Evolutionary conservation across 2,329 filamentous ascomycete genomes (phyloP), one percentile per base, ranked within the genome.

Genomic region (Aspergillus versicolor): DNA sequence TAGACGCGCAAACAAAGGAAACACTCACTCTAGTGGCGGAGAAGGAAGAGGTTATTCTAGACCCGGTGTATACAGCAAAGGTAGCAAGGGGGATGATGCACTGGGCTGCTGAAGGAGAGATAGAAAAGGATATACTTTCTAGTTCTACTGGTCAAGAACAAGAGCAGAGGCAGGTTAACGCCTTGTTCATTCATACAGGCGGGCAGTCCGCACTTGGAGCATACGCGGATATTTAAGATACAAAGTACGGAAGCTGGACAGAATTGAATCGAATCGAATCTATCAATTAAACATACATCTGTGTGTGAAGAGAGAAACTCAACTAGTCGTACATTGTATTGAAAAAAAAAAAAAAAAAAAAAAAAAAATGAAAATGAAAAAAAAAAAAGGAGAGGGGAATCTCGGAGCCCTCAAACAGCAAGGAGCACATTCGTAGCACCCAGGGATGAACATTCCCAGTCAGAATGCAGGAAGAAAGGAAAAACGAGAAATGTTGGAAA

Each of bases 1-100:
- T 73, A 38, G 72, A 74, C 49, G 24, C 37, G 3, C 52, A 65
- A 21, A 64, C 67, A 9, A 68, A 63, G 41, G 46, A 60, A 44
- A 43, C 62, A 3, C 38, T 73, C 37, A 46, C 62, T 6, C 49
- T 49, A 8, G 64, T 72, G 62, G 72, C 72, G 4, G 56, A 59
- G 46, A 56, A 48, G 22, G 72, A 73, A 27, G 65, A 61, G 6
- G 42, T 74, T 15, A 43, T 74, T 13, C 47, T 73, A 19, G 72
- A 74, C 44, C 72, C 72, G 4, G 71, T 74, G 9, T 74, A 74
- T 59, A 74, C 72, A 30, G 66, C 62, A 8, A 74, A 74, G 54
- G 71, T 68, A 19, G 62, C 65, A n/a, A 51, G 63, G 37, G 68
- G 68, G 22, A 63, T 70, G 62, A 60, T 66, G 54, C 59, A 67